Evolutionary conservation across 1,284 basidiomycete genomes (phyloP).

Genomic region (Heterobasidion occidentale): DNA sequence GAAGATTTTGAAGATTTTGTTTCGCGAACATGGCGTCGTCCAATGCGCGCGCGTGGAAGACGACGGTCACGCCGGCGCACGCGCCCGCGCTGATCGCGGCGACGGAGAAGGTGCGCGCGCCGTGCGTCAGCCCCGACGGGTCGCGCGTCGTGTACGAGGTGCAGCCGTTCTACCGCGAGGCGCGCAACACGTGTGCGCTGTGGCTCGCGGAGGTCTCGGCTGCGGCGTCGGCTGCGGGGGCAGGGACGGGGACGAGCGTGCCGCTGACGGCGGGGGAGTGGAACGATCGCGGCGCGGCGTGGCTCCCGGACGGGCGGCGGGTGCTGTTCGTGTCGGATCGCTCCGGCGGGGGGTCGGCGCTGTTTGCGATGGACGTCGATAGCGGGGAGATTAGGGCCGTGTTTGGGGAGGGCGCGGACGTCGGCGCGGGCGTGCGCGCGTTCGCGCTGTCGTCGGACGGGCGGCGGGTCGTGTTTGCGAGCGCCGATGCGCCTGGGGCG

Average conservation of each 20-base stretch:
- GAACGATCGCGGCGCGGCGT: not conserved
- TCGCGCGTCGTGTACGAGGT: not conserved
- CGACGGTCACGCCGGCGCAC: not conserved
- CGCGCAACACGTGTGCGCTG: not conserved
- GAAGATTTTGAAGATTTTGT: too few species aligned
- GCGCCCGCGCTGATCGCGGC: not conserved
- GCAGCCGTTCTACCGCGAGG: not conserved
- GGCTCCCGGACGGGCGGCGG: not conserved
- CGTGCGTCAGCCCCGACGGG: not conserved
- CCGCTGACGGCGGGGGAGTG: not conserved
- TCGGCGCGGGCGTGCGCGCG: not conserved
- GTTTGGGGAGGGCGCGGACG: not conserved
- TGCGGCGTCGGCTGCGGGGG: not conserved
- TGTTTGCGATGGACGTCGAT: not conserved
- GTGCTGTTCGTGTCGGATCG: not conserved
- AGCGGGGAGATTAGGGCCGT: not conserved
- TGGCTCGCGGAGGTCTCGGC: not conserved
- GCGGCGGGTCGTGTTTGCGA: not conserved
- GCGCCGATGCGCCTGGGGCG: not conserved
- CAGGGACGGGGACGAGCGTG: too few species aligned
- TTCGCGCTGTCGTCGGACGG: not conserved
- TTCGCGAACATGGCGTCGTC: too few species aligned
- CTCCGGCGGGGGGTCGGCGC: too few species aligned
- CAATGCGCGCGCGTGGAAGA: not conserved
- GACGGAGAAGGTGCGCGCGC: not conserved